Evolutionary conservation across 2,329 filamentous ascomycete genomes (phyloP).

Genomic region (Xylariaceae sp.): DNA sequence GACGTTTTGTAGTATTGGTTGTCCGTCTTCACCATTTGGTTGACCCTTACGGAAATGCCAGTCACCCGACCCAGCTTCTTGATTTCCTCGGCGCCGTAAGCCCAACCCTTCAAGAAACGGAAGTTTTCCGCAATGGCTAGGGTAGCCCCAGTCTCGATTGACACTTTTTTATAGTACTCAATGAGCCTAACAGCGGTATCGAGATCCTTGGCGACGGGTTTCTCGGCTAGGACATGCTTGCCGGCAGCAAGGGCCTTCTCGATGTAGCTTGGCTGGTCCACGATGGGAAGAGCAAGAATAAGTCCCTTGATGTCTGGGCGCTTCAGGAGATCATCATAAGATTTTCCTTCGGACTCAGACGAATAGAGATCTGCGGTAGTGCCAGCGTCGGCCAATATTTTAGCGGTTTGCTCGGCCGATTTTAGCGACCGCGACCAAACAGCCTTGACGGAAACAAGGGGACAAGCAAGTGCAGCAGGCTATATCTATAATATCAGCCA

Average conservation of each 20-base stretch:
- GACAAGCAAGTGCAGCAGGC: constrained; percentile 48
- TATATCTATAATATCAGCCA: constrained; percentile 22
- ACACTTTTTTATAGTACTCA: constrained; percentile 33
- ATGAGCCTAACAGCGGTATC: constrained; percentile 41
- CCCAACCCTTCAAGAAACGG: constrained; percentile 56
- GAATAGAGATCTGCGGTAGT: constrained; percentile 31
- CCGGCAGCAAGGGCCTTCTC: constrained; percentile 57
- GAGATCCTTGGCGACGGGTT: constrained; percentile 61
- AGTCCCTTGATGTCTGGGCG: constrained; percentile 44
- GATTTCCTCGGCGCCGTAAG: constrained; percentile 47
- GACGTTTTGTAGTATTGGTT: constrained; percentile 49
- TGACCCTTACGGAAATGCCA: constrained; percentile 45
- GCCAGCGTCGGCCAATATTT: constrained; percentile 28
- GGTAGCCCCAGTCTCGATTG: constrained; percentile 35
- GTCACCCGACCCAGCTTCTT: constrained; percentile 51
- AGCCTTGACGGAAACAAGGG: constrained; percentile 47
- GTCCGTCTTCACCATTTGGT: constrained; percentile 34
- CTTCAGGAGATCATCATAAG: constrained; percentile 42
- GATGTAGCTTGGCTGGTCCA: constrained; percentile 55
- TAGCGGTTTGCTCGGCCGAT: constrained; percentile 42
- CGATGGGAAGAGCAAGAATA: constrained; percentile 53
- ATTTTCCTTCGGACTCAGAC: constrained; percentile 34
- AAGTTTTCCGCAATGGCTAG: constrained; percentile 71
- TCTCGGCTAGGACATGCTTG: constrained; percentile 68
- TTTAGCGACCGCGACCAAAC: constrained; percentile 52